Evolutionary conservation across 176 grass and related monocot genomes (phyloP).

Genomic region (Panicum miliaceum): DNA sequence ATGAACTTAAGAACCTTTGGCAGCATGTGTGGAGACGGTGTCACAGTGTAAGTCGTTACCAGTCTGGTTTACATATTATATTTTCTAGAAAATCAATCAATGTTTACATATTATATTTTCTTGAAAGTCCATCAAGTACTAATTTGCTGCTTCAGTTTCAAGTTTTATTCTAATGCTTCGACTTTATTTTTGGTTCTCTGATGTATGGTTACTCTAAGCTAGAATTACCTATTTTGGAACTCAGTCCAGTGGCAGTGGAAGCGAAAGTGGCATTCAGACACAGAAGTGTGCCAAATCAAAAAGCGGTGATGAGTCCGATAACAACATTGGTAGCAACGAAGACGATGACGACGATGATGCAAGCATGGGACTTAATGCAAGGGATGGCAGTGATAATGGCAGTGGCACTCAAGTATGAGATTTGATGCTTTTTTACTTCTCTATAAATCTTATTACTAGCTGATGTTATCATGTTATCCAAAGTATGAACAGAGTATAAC

Average conservation of each 20-base stretch:
- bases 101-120: neutral
- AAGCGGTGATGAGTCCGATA: constrained; percentile 51
- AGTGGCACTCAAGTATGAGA: constrained; percentile 80
- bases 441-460: constrained; percentile 17
- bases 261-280: constrained; percentile 88
- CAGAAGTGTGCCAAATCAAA: constrained; percentile 68
- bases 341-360: constrained; percentile 45
- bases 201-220: constrained; percentile 28
- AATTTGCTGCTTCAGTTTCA: constrained; percentile 6
- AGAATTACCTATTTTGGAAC: constrained; percentile 36
- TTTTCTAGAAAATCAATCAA: too few species aligned
- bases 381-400: constrained; percentile 82
- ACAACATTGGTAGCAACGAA: constrained; percentile 62
- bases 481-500: neutral
- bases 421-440: constrained; percentile 35
- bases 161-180: neutral
- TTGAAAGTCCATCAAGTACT: constrained; percentile 1
- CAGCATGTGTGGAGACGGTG: constrained; percentile 91
- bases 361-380: constrained; percentile 66
- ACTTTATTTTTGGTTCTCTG: constrained; percentile 17
- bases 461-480: constrained; percentile 21
- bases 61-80: constrained; percentile 12
- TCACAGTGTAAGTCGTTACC: constrained; percentile 75
- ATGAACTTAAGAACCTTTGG: constrained; percentile 97
- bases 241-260: constrained; percentile 92